Evolutionary conservation across 2,329 filamentous ascomycete genomes (phyloP).

Genomic region (Colletotrichum neosansevieriae): DNA sequence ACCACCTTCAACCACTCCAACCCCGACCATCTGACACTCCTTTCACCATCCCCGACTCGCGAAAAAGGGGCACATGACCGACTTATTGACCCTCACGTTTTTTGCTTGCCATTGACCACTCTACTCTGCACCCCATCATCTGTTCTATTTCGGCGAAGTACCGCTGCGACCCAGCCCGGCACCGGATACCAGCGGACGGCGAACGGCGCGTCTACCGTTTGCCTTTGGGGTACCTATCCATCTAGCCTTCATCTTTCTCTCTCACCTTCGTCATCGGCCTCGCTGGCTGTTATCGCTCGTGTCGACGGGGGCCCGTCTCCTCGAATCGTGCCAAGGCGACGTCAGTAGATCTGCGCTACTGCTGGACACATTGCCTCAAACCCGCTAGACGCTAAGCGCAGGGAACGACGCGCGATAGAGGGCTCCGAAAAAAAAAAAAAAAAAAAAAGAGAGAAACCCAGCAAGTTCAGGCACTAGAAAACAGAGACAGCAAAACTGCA

Average conservation of each 20-base stretch:
- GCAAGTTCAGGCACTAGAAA: constrained; percentile 3
- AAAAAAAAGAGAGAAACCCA: background rate
- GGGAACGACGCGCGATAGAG: constrained; percentile 2
- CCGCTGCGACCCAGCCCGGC: constrained; percentile 12
- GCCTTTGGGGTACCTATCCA: background rate
- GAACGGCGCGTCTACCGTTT: constrained; percentile 16
- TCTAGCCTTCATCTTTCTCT: background rate
- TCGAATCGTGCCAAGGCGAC: constrained; percentile 28
- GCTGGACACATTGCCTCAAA: constrained; percentile 35
- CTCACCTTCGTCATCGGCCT: constrained; percentile 33
- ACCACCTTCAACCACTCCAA: constrained; percentile 15
- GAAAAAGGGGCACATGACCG: constrained; percentile 27
- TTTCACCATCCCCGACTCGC: constrained; percentile 3
- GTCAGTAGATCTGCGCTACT: constrained; percentile 35
- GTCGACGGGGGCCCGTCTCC: background rate
- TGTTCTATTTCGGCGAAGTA: constrained; percentile 26
- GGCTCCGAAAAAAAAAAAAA: background rate
- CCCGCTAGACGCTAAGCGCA: constrained; percentile 23
- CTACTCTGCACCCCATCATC: constrained; percentile 15
- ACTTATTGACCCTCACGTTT: constrained; percentile 20
- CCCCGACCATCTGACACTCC: constrained; percentile 35
- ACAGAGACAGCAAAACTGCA: background rate
- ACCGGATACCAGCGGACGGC: constrained; percentile 3
- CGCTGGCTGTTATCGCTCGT: constrained; percentile 13
- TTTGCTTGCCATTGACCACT: constrained; percentile 1